phyloP scores from a whole-genome alignment of 495 filamentous ascomycete genomes.

The Aspergillus funiculosus region DNA sequence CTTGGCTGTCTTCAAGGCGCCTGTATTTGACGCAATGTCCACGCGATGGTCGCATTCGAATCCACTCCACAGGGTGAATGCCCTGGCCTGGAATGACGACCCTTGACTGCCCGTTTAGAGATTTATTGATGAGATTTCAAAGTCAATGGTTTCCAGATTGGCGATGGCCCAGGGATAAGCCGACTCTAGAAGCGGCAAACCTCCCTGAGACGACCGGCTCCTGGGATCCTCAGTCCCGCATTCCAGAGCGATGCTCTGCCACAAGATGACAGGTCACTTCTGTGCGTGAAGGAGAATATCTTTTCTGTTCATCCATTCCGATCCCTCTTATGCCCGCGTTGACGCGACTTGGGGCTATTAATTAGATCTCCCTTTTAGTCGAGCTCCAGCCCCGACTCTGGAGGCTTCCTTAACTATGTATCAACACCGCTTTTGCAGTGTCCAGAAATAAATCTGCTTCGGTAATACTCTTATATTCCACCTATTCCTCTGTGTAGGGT shows the following conservation, averaged over 20 bases:
- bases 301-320: conserved; percentile 17
- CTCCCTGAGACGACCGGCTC: background rate
- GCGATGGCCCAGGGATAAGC: background rate
- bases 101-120: background rate
- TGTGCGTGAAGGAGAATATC: conserved; percentile 3
- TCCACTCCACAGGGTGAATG: background rate
- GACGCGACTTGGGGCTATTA: conserved; percentile 13
- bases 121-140: background rate
- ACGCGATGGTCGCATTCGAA: background rate
- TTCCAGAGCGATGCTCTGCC: conserved; percentile 4
- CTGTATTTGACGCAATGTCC: conserved; percentile 6
- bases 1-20: background rate
- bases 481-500: background rate
- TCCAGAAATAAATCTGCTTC: background rate
- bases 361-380: conserved; percentile 10
- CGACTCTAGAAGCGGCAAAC: background rate
- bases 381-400: background rate
- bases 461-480: background rate
- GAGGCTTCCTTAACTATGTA: background rate
- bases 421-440: background rate
- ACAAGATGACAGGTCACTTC: conserved; percentile 3
- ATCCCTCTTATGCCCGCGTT: conserved; percentile 14
- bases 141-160: background rate
- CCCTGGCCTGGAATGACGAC: background rate
- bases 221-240: background rate